These are phyloP conservation scores for Ilex paraguariensis DNA, from an alignment of 305 asterid species.

Conservation along the genomic window DNA sequence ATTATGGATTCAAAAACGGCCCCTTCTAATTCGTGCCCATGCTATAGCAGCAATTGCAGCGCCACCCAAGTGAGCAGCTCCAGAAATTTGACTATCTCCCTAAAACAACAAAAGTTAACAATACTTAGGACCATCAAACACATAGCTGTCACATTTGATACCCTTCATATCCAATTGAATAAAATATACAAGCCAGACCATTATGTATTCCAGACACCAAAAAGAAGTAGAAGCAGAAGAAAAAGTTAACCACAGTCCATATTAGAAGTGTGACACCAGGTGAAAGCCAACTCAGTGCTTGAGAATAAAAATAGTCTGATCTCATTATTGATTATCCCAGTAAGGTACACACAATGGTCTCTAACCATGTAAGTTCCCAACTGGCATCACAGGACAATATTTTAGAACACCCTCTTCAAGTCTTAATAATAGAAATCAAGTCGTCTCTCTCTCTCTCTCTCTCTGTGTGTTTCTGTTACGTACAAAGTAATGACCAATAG, in stretches of 20 bases:
- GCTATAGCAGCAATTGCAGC: conserved; percentile 69
- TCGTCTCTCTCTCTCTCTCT: background rate
- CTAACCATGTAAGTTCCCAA: too few relatives aligned
- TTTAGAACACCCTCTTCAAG: background rate
- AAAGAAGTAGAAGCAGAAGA: background rate
- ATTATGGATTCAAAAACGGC: conserved; percentile 32
- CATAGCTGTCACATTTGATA: too few relatives aligned
- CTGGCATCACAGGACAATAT: too few relatives aligned
- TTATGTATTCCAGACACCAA: background rate
- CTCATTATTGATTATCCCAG: too few relatives aligned
- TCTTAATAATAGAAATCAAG: background rate
- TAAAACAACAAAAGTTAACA: conserved; percentile 16
- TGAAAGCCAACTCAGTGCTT: too few relatives aligned
- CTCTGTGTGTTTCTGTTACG: background rate
- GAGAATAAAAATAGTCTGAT: too few relatives aligned
- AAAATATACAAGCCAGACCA: background rate
- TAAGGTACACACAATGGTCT: too few relatives aligned
- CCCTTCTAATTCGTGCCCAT: conserved; percentile 54
- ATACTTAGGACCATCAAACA: too few relatives aligned
- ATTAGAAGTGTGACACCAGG: too few relatives aligned
- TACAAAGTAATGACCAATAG: conserved; percentile 1
- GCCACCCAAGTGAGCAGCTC: conserved; percentile 90
- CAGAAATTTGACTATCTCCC: conserved; percentile 67
- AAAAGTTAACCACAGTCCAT: background rate
- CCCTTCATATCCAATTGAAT: background rate